These are phyloP conservation scores for Colletotrichum sp. DNA, from an alignment of 2,329 filamentous ascomycete species.

Conservation along the genomic window DNA sequence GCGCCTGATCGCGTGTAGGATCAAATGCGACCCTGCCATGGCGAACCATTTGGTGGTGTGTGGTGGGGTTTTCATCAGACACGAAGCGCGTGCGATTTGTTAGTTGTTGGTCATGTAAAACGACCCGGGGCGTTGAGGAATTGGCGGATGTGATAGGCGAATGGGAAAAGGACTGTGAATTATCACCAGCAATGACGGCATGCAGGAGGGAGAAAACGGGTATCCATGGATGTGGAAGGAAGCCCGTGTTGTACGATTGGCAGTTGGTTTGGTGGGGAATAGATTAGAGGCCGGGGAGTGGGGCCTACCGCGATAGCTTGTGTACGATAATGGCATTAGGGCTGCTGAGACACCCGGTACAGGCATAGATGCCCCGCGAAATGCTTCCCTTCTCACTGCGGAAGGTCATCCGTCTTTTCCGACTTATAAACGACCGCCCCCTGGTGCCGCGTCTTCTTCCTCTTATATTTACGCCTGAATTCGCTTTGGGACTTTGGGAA, in stretches of 20 bases:
- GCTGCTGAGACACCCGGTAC: neutral
- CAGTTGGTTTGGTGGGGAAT: neutral
- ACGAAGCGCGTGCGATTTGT: neutral
- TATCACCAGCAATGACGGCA: neutral
- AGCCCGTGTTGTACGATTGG: neutral
- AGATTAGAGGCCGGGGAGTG: neutral
- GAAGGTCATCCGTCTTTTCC: neutral
- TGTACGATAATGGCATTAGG: conserved; percentile 11
- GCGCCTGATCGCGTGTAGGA: neutral
- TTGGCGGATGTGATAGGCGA: neutral
- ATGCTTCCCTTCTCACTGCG: neutral
- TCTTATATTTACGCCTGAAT: neutral
- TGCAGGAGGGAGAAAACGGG: neutral
- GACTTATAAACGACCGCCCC: conserved; percentile 1
- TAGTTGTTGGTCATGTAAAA: neutral
- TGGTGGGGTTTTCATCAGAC: neutral
- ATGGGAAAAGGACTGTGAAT: neutral
- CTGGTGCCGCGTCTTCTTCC: neutral
- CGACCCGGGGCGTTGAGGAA: neutral
- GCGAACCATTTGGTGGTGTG: neutral
- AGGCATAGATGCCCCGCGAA: neutral
- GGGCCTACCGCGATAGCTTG: neutral
- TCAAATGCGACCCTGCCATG: neutral
- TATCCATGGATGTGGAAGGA: neutral
- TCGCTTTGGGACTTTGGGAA: neutral